Evolutionary conservation across 2,329 filamentous ascomycete species (phyloP), one percentile per base, ranked within the genome.

Genomic region (Atkinsonella hypoxylon): DNA sequence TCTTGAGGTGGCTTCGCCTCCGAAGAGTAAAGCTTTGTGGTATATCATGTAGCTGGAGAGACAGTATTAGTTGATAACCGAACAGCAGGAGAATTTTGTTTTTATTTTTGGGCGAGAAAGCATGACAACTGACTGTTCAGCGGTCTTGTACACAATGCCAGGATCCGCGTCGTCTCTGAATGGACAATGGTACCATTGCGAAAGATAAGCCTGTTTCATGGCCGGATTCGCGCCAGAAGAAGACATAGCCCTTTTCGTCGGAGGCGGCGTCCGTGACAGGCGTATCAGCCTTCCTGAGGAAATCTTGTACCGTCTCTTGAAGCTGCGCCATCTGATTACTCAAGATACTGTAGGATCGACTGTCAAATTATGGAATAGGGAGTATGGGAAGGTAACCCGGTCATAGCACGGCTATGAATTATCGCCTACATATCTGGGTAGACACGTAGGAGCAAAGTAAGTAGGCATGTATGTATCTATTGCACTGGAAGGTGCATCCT

Each of bases 101-200:
- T 22, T 5, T 22, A 22, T 7, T 26, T 7, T 26, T 26, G 4
- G 4, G 26, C 26, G 8, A 26, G 8, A 26, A 26, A 7, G 26
- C 26, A 26, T 7, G 26, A 7, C 26, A 26, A 53, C 60, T 59
- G 64, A 76, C 69, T 78, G 75, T 56, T 79, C 76, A 1, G 75
- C 73, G 2, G 74, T 76, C n/a, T 63, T 61, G 58, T 74, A 79
- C 12, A 68, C 62, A 38, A 65, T 64, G 6, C 56, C 56, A 3
- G 61, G 56, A 46, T 65, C 62, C 2, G 61, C 51, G 4, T 67
- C 66, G 48, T 70, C 67, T 38, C 51, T 65, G 57, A 82, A 84
- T 2, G 70, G 64, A 17, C 67, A 71, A 47, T 65, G 58, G 59
- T 78, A 81, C 80, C 80, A 85, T 64, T 85, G 81, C 0, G 75